A percentile compares a stretch with the other conserved stretches of the same genome.
These are phyloP conservation scores for Trichoderma aggressivum DNA, from an alignment of 2,329 filamentous ascomycete species.

Conservation along the genomic window DNA sequence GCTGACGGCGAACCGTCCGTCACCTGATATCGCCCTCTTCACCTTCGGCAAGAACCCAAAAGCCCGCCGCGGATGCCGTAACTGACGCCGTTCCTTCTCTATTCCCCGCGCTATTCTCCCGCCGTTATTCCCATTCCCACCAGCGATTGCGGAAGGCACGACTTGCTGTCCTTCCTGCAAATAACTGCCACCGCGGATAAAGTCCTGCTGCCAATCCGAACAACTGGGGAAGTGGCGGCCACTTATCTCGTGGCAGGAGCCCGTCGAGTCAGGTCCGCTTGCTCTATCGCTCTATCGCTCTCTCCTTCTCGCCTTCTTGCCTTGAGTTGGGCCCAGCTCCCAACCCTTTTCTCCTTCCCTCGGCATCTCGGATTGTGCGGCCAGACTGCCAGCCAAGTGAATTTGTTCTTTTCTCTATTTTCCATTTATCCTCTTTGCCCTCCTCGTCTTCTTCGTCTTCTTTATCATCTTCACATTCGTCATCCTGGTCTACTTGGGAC, in stretches of 20 bases:
- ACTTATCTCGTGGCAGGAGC: constrained; percentile 10
- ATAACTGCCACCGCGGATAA: background rate
- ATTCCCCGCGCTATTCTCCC: constrained; percentile 4
- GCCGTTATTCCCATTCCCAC: background rate
- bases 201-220: background rate
- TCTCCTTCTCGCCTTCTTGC: background rate
- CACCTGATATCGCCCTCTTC: background rate
- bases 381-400: background rate
- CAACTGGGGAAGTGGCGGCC: constrained; percentile 2
- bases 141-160: constrained; percentile 2
- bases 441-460: background rate
- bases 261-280: background rate
- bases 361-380: background rate
- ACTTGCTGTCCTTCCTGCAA: background rate
- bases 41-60: background rate
- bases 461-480: background rate
- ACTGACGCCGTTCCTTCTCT: background rate
- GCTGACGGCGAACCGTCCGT: background rate
- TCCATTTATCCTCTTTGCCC: background rate
- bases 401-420: background rate
- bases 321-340: background rate
- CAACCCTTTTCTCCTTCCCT: background rate
- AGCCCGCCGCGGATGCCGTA: background rate
- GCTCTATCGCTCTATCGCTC: background rate
- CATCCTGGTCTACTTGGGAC: background rate